Conservation (phyloP, 495 filamentous ascomycete species). For the Tuber melanosporum region DNA sequence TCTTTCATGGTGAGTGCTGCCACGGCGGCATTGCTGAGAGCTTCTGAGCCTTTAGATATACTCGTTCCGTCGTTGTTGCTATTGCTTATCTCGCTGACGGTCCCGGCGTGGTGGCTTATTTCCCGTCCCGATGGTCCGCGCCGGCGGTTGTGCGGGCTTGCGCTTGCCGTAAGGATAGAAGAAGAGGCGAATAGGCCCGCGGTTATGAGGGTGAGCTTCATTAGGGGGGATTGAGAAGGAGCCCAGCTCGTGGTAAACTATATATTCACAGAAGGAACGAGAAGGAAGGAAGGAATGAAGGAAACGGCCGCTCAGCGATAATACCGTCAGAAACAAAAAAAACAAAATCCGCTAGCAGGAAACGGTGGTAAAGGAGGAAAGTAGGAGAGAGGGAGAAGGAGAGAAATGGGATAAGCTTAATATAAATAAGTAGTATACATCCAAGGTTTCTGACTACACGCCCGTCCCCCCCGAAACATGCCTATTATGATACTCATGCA, state of each 20-base stretch:
- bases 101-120: constrained; percentile 24
- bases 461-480: neutral
- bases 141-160: neutral
- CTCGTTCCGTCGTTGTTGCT: neutral
- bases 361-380: neutral
- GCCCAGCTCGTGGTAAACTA: neutral
- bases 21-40: neutral
- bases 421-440: neutral
- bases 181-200: neutral
- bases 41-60: neutral
- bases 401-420: neutral
- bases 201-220: neutral
- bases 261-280: neutral
- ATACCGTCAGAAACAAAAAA: neutral
- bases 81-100: constrained; percentile 19
- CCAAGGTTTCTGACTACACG: neutral
- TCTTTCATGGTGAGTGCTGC: neutral
- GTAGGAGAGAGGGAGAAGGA: neutral
- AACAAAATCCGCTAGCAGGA: neutral
- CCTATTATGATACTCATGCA: neutral
- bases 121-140: constrained; percentile 19
- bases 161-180: neutral
- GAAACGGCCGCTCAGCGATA: neutral
- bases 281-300: neutral
- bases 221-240: neutral